Evolutionary conservation across 1,284 basidiomycete genomes (phyloP), one percentile per base, ranked within the genome.

Genomic region (Phellopilus nigrolimitatus): DNA sequence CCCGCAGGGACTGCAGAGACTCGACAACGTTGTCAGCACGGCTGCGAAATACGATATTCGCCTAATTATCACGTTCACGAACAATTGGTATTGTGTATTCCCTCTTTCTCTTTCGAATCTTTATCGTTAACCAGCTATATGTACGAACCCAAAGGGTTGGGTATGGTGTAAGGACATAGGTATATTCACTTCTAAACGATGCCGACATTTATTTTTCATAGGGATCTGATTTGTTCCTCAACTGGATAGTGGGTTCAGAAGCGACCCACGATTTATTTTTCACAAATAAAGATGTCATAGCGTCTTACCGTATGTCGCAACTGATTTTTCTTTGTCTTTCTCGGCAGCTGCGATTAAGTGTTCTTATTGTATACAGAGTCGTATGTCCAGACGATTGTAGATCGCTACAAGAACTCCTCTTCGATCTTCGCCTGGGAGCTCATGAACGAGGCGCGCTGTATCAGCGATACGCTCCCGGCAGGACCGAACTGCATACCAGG

Each of bases 1-100:
- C 2, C 65, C 81, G 2, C 82, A 83, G 58, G 84, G 84, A 27
- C 67, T 88, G 39, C 77, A 82, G 56, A 80, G 78, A 45, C 67
- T 88, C n/a, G 84, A 88, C 60, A 75, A 75, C 41, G 74, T 87
- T 34, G 63, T 84, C 33, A 64, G 72, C 40, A 69, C 79, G 47
- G 84, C 84, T 1, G 71, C 78, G 56, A 72, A 80, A 53, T 73
- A 80, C 38, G 78, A 74, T 13, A 68, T 88, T 46, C 81, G 79
- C 54, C 51, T 87, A 31, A 68, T 82, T 22, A 60, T 84, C 12
- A 76, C 82, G 17, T 75, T 88, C 55, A 83, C 83, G 17, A 88
- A 87, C 60, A 87, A 88, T 57, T 88, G 84, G 83, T 75, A 51
- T 25, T 62, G 28, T 33, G 21, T n/a, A 10, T 45, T 17, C 17